Conservation (phyloP, 768 basidiomycete species). For the Coprinopsis cinerea region DNA sequence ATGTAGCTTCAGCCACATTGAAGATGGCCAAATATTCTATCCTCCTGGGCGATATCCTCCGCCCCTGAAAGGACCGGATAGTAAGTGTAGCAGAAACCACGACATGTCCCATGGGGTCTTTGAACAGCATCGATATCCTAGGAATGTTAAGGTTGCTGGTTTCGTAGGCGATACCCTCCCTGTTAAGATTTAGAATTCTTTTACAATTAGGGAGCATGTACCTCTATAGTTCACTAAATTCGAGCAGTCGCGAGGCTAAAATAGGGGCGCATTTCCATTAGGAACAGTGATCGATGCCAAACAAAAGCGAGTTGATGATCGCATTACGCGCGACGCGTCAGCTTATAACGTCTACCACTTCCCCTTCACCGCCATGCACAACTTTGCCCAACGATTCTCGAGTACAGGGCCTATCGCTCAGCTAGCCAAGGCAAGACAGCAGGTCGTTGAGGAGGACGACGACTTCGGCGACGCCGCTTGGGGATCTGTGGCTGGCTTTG, state of each 20-base stretch:
- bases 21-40: background rate
- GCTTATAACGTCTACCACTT: constrained; percentile 14
- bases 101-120: background rate
- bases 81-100: background rate
- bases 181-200: no score
- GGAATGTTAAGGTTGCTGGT: no score
- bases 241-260: no score
- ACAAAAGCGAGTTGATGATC: constrained; percentile 29
- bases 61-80: background rate
- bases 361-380: constrained; percentile 56
- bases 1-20: background rate
- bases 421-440: constrained; percentile 41
- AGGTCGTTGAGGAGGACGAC: constrained; percentile 51
- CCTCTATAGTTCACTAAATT: no score
- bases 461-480: constrained; percentile 65
- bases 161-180: no score
- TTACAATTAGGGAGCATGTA: background rate
- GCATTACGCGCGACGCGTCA: constrained; percentile 44
- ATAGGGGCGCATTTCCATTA: constrained; percentile 5
- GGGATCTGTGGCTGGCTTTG: constrained; percentile 83
- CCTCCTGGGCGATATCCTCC: background rate
- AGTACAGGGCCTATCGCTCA: constrained; percentile 46
- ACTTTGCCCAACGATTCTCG: constrained; percentile 60
- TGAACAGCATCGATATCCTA: background rate
- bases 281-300: constrained; percentile 20